Evolutionary conservation across 192 early-diverging fungal species (phyloP).

Genomic region (Coemansia sp.): DNA sequence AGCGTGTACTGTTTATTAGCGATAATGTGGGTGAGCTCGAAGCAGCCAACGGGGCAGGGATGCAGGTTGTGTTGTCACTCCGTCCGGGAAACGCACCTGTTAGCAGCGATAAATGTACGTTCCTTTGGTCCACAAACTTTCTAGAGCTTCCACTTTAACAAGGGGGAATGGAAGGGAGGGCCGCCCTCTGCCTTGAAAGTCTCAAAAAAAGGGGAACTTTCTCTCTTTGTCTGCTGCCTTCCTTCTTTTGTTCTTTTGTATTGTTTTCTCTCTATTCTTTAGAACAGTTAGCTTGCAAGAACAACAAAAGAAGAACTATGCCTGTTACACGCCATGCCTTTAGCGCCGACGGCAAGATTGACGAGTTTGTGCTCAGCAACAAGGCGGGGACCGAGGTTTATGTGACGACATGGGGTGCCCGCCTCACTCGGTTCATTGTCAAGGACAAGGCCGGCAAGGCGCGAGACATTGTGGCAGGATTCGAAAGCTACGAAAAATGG

Average conservation of each 20-base stretch:
- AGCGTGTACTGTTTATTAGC: constrained; percentile 76
- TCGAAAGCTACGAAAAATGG: constrained; percentile 54
- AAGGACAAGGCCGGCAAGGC: constrained; percentile 47
- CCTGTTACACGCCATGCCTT: constrained; percentile 29
- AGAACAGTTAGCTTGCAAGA: too few species aligned
- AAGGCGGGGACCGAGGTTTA: constrained; percentile 14
- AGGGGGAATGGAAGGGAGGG: too few species aligned
- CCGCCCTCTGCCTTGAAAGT: too few species aligned
- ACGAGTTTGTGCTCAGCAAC: constrained; percentile 32
- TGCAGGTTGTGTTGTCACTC: constrained; percentile 61
- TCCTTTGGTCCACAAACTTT: too few species aligned
- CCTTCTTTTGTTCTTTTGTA: neutral
- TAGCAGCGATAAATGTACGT: too few species aligned
- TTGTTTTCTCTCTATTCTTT: too few species aligned
- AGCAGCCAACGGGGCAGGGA: constrained; percentile 68
- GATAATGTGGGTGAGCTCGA: constrained; percentile 83
- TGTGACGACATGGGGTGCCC: constrained; percentile 62
- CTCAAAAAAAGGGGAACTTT: too few species aligned
- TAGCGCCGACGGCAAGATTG: constrained; percentile 21
- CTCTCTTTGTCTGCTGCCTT: too few species aligned
- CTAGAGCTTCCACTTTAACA: too few species aligned
- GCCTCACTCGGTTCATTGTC: constrained; percentile 60
- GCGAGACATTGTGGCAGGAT: constrained; percentile 73
- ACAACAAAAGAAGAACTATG: constrained; percentile 15
- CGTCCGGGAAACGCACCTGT: constrained; percentile 66